A percentile compares a stretch with the other conserved stretches of the same genome.
These are phyloP conservation scores for Heritiera littoralis DNA, from an alignment of 345 rosid genomes.

Conservation along the genomic window DNA sequence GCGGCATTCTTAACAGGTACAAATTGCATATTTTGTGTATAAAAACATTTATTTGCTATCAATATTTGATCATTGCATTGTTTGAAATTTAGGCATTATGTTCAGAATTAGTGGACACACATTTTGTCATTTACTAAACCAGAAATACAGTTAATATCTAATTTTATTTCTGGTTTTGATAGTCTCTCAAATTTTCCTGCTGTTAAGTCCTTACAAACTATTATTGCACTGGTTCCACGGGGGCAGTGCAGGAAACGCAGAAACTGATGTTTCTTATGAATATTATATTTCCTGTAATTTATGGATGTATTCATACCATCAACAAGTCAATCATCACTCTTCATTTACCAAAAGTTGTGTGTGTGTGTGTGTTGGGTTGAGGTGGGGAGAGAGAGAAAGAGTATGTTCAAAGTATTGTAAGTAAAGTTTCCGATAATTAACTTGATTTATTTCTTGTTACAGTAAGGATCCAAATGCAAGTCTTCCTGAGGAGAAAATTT, in stretches of 20 bases:
- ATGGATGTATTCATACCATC: neutral
- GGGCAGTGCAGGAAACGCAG: neutral
- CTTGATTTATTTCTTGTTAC: slow-evolving; percentile 32
- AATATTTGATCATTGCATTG: neutral
- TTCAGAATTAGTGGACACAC: neutral
- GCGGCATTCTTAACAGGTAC: slow-evolving; percentile 75
- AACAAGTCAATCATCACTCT: neutral
- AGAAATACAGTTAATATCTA: neutral
- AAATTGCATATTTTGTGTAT: neutral
- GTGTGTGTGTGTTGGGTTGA: neutral
- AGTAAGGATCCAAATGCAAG: slow-evolving; percentile 46
- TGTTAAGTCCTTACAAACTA: neutral
- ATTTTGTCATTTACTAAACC: neutral
- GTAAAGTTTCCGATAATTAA: slow-evolving; percentile 2
- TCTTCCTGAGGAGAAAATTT: slow-evolving; percentile 49
- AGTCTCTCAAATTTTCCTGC: slow-evolving; percentile 7
- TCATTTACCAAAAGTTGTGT: neutral
- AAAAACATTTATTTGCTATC: neutral
- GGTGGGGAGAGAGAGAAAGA: neutral
- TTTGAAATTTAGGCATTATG: slow-evolving; percentile 4
- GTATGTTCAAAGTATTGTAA: neutral
- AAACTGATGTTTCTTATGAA: slow-evolving; percentile 5
- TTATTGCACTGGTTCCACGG: neutral
- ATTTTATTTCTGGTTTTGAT: neutral
- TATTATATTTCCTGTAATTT: neutral